These are phyloP conservation scores for Podosphaera xanthii DNA, from an alignment of 2,329 filamentous ascomycete genomes.

Conservation along the genomic window DNA sequence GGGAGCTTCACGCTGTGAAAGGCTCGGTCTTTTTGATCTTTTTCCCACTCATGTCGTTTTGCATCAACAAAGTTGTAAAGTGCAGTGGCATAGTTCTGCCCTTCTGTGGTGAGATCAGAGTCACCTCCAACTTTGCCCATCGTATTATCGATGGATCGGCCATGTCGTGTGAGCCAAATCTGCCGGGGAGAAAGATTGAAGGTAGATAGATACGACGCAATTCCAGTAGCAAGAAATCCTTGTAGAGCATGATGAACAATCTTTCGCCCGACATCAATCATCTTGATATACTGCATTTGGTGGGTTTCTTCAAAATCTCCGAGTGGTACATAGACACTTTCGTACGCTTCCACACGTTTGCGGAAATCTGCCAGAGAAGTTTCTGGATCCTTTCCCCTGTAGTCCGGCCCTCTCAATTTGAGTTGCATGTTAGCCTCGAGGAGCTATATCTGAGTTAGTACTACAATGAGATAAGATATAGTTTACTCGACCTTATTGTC, in stretches of 20 bases:
- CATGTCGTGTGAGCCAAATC: conserved; percentile 95
- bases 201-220: conserved; percentile 84
- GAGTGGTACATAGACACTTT: conserved; percentile 78
- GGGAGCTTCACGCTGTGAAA: conserved; percentile 49
- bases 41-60: conserved; percentile 61
- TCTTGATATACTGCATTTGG: conserved; percentile 80
- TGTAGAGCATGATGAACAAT: conserved; percentile 74
- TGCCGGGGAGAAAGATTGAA: conserved; percentile 91
- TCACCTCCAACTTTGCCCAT: conserved; percentile 79
- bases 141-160: conserved; percentile 73
- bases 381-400: conserved; percentile 75
- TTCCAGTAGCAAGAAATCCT: conserved; percentile 78
- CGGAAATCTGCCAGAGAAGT: conserved; percentile 79
- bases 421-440: conserved; percentile 93
- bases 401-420: conserved; percentile 88
- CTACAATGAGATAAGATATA: neutral
- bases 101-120: conserved; percentile 60
- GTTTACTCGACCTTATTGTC: conserved; percentile 36
- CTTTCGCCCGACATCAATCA: conserved; percentile 94
- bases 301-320: conserved; percentile 79
- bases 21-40: conserved; percentile 58
- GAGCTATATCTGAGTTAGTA: conserved; percentile 23
- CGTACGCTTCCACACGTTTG: conserved; percentile 74
- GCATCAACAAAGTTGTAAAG: conserved; percentile 66
- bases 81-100: conserved; percentile 54